Percentiles rank a stretch among this genome's conserved stretches.
Evolutionary conservation across 768 basidiomycete genomes (phyloP).

Genomic region (Lactifluus subvellereus): DNA sequence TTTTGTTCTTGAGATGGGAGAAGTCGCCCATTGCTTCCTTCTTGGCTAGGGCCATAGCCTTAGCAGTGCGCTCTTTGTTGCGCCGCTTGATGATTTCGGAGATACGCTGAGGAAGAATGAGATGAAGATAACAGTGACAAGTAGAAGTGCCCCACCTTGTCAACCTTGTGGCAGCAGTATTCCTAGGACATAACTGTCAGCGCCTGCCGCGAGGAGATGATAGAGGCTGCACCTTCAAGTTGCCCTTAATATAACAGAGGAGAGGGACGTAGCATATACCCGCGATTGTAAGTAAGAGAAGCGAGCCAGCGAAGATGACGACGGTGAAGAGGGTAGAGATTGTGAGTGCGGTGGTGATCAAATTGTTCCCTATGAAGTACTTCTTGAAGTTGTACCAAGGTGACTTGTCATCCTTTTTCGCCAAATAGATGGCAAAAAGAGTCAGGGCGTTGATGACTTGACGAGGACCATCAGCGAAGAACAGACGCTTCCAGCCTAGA

Average conservation of each 20-base stretch:
- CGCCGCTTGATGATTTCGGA: conserved; percentile 88
- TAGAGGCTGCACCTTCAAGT: conserved; percentile 67
- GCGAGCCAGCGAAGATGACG: conserved; percentile 76
- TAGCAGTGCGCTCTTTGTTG: conserved; percentile 77
- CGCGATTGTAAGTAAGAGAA: conserved; percentile 76
- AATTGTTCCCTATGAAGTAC: conserved; percentile 70
- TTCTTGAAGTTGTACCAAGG: conserved; percentile 65
- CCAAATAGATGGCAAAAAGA: conserved; percentile 84
- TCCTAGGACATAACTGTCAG: conserved; percentile 45
- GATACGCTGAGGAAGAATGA: conserved; percentile 59
- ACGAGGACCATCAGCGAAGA: conserved; percentile 92
- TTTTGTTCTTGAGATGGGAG: conserved; percentile 90
- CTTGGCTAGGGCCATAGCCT: conserved; percentile 75
- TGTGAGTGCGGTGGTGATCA: conserved; percentile 73
- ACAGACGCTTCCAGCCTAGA: conserved; percentile 78
- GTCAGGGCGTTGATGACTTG: conserved; percentile 97
- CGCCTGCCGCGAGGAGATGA: background rate
- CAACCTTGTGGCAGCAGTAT: conserved; percentile 98
- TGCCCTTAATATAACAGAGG: conserved; percentile 92
- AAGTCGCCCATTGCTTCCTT: conserved; percentile 90
- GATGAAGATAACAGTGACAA: conserved; percentile 11
- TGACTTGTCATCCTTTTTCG: conserved; percentile 41
- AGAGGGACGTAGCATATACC: conserved; percentile 90
- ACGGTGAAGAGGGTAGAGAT: conserved; percentile 90
- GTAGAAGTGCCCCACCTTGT: conserved; percentile 60